phyloP scores from a whole-genome alignment of 768 basidiomycete species.

The Boletellus ananiceps region DNA sequence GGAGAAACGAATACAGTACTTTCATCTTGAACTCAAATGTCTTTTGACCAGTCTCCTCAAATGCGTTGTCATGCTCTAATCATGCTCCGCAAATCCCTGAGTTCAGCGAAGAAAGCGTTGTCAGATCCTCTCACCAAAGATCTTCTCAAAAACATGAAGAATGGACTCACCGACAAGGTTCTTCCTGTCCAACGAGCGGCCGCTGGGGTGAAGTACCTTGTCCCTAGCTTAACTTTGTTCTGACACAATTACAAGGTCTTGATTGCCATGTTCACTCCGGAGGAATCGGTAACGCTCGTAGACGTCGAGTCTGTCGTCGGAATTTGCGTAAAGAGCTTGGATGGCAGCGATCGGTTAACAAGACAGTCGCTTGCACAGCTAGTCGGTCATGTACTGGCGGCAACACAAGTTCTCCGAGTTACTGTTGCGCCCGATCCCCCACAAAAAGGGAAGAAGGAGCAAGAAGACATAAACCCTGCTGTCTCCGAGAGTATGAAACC shows the following conservation, averaged over 20 bases:
- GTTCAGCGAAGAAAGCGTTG: slow-evolving; percentile 76
- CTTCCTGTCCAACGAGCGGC: slow-evolving; percentile 82
- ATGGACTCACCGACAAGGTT: slow-evolving; percentile 74
- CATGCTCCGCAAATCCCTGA: slow-evolving; percentile 75
- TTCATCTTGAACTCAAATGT: slow-evolving; percentile 5
- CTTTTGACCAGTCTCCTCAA: slow-evolving; percentile 56
- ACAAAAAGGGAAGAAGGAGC: slow-evolving; percentile 61
- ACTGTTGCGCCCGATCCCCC: slow-evolving; percentile 41
- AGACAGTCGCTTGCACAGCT: slow-evolving; percentile 77
- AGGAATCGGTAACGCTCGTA: slow-evolving; percentile 48
- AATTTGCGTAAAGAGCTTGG: slow-evolving; percentile 67
- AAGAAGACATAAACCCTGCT: slow-evolving; percentile 46
- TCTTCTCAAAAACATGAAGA: slow-evolving; percentile 76
- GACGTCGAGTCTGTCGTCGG: slow-evolving; percentile 77
- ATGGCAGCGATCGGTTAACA: slow-evolving; percentile 79
- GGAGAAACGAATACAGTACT: slow-evolving; percentile 24
- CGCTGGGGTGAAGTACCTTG: slow-evolving; percentile 51
- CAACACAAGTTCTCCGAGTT: slow-evolving; percentile 68
- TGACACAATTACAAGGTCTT: slow-evolving; percentile 41
- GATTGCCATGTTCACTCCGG: slow-evolving; percentile 53
- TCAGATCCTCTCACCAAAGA: slow-evolving; percentile 78
- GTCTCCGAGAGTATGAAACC: slow-evolving; percentile 57
- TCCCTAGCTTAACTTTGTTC: slow-evolving; percentile 1
- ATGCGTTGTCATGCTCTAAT: slow-evolving; percentile 78
- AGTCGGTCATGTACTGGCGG: slow-evolving; percentile 77